Evolutionary conservation across 441 rosid species (phyloP), one percentile per base, ranked within the genome.

Genomic region (Adansonia gregorii): DNA sequence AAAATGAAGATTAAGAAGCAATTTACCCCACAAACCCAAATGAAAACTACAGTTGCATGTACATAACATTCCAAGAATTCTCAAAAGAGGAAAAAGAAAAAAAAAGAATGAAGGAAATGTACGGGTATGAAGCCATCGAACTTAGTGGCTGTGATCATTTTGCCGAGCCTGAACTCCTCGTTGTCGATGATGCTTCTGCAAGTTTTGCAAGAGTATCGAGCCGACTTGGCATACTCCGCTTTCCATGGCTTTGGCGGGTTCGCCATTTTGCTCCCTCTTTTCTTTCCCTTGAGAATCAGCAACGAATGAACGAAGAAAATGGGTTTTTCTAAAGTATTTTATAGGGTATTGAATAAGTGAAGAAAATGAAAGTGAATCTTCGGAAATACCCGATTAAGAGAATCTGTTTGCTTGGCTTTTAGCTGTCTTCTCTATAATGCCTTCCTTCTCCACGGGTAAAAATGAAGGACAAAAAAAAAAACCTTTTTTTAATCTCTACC

Each of bases 71-170:
- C 39, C 51, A 17, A 11, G 19, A 72, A 56, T 56, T 55, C 27
- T 35, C 41, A 35, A 4, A 35, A n/a, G 49, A 48, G 11, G 48
- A 49, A 46, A 12, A 46, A 17, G 4, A 24, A 19, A 14, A 27
- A 61, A 14, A 48, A 12, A n/a, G 6, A 35, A 35, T 35, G 59
- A 7, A 78, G 67, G 55, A 67, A 70, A 49, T 9, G 8, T 89
- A 96, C 99, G 68, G 98, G 97, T 89, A 95, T 94, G 86, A 95
- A 80, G 61, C 98, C 99, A 27, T 94, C 99, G 85, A 94, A 95
- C 67, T 93, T 94, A 65, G 88, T 49, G 76, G 98, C 87, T 59
- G 90, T 91, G 80, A 96, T 93, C 90, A 96, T 83, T 85, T 95
- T 96, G 74, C 99, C 99, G 27, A 94, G 97, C 72, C 98, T 85